These are phyloP conservation scores for Colletotrichum higginsianum DNA, from an alignment of 2,329 filamentous ascomycete genomes.

Conservation along the genomic window DNA sequence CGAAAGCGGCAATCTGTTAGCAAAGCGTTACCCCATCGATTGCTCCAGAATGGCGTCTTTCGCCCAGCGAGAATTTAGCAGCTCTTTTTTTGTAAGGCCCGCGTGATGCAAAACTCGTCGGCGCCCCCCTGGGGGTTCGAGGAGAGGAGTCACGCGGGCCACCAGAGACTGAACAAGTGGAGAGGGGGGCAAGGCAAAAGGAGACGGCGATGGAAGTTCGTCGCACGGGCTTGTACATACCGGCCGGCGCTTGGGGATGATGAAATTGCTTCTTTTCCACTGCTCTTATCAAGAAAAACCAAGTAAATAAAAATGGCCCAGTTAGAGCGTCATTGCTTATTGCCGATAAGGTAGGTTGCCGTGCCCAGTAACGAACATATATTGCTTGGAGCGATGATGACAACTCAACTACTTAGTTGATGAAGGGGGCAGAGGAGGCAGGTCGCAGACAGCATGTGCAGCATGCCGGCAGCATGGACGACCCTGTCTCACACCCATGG, in stretches of 20 bases:
- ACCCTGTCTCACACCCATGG: conserved; percentile 23
- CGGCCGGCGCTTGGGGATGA: conserved; percentile 1
- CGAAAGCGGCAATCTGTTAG: conserved; percentile 40
- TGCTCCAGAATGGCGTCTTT: conserved; percentile 36
- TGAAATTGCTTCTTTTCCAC: conserved; percentile 26
- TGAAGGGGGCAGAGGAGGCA: background rate
- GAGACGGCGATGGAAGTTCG: background rate
- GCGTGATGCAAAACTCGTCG: conserved; percentile 26
- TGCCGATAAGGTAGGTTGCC: conserved; percentile 19
- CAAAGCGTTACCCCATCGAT: conserved; percentile 41
- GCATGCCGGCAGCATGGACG: conserved; percentile 28
- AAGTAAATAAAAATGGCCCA: conserved; percentile 9
- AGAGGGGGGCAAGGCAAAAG: conserved; percentile 1
- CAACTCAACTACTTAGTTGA: background rate
- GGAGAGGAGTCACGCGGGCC: conserved; percentile 29
- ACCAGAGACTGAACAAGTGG: conserved; percentile 10
- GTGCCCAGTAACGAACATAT: background rate
- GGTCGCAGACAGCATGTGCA: conserved; percentile 32
- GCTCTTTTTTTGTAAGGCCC: conserved; percentile 4
- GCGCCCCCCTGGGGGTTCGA: conserved; percentile 1
- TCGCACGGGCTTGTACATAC: background rate
- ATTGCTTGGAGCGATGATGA: background rate
- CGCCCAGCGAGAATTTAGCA: conserved; percentile 11
- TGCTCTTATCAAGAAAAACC: conserved; percentile 27
- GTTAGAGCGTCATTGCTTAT: conserved; percentile 26